Base-by-base conservation (phyloP, 768 basidiomycete species). In the Boletus subparvulus region DNA sequence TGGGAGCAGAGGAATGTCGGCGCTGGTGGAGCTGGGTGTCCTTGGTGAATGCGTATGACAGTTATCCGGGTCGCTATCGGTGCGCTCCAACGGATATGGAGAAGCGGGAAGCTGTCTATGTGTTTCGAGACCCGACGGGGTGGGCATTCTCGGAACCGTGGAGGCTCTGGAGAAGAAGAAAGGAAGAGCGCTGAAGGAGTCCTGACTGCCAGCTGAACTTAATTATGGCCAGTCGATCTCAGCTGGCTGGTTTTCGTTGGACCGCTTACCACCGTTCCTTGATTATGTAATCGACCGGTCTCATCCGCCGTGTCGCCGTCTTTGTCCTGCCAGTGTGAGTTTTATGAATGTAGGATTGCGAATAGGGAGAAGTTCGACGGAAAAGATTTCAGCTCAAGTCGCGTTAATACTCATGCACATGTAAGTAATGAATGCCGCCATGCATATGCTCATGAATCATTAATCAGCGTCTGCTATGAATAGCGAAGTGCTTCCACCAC, bases 71-170 rank as follows among this genome's bases (percentile, higher is more conserved):
- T 61, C 59, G 28, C 53, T 55, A 9, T 61, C 58, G 2, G 51
- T 24, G 30, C 11, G 53, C 9, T 59, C 64, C 33, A 51, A 2
- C 12, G 48, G 17, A 44, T 33, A 43, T 19, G 21, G 26, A 11
- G 50, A 39, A 19, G 26, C n/a, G 3, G 26, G 36, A 80, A 79
- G 65, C 85, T 16, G 80, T 76, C 21, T 74, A 76, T 12, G 78
- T 73, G 0, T 81, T 84, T 2, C 87, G 84, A 61, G 76, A 1
- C 63, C 83, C 2, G 85, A 83, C 0, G 78, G 83, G 3, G 62
- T 71, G 0, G 79, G 78, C 6, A 65, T 66, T 33, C 48, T 17
- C 50, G 33, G 43, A 47, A 36, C 47, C 12, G 56, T n/a, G 41
- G 26, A 30, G 28, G 63, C 50, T 44, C 51, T 52, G 51, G 41